phyloP scores from a whole-genome alignment of 2,329 filamentous ascomycete genomes.

The Xylaria sp. region DNA sequence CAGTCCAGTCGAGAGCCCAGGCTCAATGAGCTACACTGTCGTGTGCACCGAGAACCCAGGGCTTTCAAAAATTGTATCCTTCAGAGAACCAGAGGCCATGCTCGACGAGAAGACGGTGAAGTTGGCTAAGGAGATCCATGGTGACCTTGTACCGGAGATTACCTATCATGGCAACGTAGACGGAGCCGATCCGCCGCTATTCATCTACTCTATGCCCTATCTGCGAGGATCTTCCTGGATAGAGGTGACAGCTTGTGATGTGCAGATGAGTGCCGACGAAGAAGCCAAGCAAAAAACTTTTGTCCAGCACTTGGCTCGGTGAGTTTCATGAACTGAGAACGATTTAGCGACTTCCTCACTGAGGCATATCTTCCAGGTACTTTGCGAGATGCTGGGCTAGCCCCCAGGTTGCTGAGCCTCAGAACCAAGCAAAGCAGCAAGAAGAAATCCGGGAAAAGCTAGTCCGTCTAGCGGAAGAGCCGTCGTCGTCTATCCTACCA shows the following conservation, averaged over 20 bases:
- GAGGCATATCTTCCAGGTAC: constrained; percentile 32
- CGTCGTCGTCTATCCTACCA: constrained; percentile 2
- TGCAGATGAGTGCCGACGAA: constrained; percentile 29
- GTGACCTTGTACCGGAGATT: constrained; percentile 35
- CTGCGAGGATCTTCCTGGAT: constrained; percentile 35
- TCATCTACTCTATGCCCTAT: constrained; percentile 31
- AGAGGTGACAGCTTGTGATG: constrained; percentile 31
- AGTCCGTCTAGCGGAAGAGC: constrained; percentile 4
- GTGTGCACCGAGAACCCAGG: constrained; percentile 23
- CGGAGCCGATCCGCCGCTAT: constrained; percentile 35
- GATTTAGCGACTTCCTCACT: background rate
- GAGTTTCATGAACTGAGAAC: constrained; percentile 1
- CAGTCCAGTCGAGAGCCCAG: constrained; percentile 35
- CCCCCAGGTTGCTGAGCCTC: constrained; percentile 20
- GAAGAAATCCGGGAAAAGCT: constrained; percentile 31
- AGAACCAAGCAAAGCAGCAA: background rate
- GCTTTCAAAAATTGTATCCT: constrained; percentile 22
- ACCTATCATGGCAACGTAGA: constrained; percentile 34
- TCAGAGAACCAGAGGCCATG: constrained; percentile 21
- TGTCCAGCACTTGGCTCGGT: constrained; percentile 26
- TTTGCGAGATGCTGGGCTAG: constrained; percentile 38
- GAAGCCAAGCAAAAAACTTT: constrained; percentile 21
- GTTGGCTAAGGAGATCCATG: constrained; percentile 36
- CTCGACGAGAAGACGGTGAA: constrained; percentile 28
- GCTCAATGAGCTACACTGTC: constrained; percentile 41